Base-by-base conservation (phyloP, 2,329 filamentous ascomycete species). In the Aspergillus sp. region DNA sequence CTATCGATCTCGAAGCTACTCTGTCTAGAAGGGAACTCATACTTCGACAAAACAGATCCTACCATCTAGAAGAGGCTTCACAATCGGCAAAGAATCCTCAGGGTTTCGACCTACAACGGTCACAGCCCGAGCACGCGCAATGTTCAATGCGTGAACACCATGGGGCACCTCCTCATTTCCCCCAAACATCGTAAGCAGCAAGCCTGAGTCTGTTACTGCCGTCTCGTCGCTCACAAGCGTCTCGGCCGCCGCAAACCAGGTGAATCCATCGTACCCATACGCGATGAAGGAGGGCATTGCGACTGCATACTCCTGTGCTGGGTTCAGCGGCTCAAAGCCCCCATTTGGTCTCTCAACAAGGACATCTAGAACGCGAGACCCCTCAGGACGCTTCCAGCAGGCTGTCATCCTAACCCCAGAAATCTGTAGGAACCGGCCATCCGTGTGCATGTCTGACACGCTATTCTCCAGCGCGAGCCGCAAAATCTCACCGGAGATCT, bases 371-470 rank as follows among this genome's bases (percentile, higher is more conserved):
- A 64, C 28, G 7, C 61, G 54, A 30, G 22, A 45, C 1, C 61
- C 54, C n/a, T 57, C 63, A 3, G 60, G 61, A 0, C 49, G 58
- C 4, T 57, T 19, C 69, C 68, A 72, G 45, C 61, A 64, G 1
- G 64, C 62, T 19, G 52, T 41, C 3, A 72, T 50, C 6, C 41
- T 59, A 17, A 71, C 52, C 2, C 69, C 68, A 3, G 69, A 65
- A 23, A 68, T 45, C 48, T 72, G 69, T 11, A 72, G 57, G 52
- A 72, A 72, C 23, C 69, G 63, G 7, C 69, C 69, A 43, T 72
- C 69, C 2, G 65, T 67, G 51, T 71, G 69, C 25, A 64, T 67
- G 48, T 72, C 69, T 5, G 64, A 66, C n/a, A 72, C 52, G 5
- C 69, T 69, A 51, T 70, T 72, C 43, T 70, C 67, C 3, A 72